Conservation (phyloP, 805 yeast genomes). For the Wickerhamomyces strasburgensis region DNA sequence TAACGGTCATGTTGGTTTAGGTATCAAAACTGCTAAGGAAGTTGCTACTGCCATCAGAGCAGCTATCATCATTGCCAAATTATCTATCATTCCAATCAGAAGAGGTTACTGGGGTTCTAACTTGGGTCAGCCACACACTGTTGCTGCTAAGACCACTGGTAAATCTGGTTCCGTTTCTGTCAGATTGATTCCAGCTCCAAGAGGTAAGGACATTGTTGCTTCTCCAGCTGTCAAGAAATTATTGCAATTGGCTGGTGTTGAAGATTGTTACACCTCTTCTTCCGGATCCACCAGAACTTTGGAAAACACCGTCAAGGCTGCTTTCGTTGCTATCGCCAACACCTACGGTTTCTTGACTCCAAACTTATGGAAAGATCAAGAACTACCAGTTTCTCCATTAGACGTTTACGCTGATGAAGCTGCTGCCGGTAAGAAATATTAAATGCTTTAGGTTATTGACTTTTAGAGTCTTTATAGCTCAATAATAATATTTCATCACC, state of each 20-base stretch:
- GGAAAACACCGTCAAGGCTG: slow-evolving; percentile 99
- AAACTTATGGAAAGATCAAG: slow-evolving; percentile 90
- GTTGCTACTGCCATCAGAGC: slow-evolving; percentile 99
- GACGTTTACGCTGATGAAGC: slow-evolving; percentile 90
- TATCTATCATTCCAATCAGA: slow-evolving; percentile 98
- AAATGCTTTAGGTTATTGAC: too few relatives aligned
- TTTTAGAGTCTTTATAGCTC: too few relatives aligned
- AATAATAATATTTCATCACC: too few relatives aligned
- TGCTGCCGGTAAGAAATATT: slow-evolving; percentile 54
- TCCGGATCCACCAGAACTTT: slow-evolving; percentile 99
- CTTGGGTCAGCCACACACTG: slow-evolving; percentile 99
- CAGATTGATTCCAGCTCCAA: slow-evolving; percentile 99
- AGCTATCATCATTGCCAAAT: slow-evolving; percentile 98
- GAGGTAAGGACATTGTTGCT: slow-evolving; percentile 99
- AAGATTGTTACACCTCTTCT: slow-evolving; percentile 98
- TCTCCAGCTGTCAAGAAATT: slow-evolving; percentile 99
- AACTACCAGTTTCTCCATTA: slow-evolving; percentile 87
- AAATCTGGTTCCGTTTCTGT: slow-evolving; percentile 99
- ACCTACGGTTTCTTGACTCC: slow-evolving; percentile 99
- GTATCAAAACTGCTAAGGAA: slow-evolving; percentile 99
- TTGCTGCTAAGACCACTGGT: slow-evolving; percentile 97
- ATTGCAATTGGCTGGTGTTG: slow-evolving; percentile 99
- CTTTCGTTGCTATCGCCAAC: slow-evolving; percentile 99
- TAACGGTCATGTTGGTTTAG: slow-evolving; percentile 99
- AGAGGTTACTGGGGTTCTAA: slow-evolving; percentile 99